Conservation (phyloP, 2,329 filamentous ascomycete species). For the Hymenoscyphus fructigenus region DNA sequence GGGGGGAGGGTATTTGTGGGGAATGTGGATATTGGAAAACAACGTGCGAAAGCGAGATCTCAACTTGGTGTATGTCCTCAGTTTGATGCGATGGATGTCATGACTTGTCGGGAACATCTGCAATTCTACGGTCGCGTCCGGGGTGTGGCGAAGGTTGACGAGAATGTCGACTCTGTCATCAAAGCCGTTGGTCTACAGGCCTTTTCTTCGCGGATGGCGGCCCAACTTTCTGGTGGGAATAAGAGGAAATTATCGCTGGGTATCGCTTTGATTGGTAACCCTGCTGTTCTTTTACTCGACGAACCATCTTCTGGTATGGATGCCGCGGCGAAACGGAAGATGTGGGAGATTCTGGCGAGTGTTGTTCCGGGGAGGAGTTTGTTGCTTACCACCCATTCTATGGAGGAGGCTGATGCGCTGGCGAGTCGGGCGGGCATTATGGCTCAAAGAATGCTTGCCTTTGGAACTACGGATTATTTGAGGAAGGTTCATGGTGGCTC, state of each 20-base stretch:
- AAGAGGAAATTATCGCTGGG: conserved; percentile 89
- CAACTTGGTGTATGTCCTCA: conserved; percentile 91
- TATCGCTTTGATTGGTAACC: conserved; percentile 91
- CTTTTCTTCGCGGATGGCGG: conserved; percentile 73
- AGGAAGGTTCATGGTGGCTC: conserved; percentile 74
- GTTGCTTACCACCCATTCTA: conserved; percentile 86
- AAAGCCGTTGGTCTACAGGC: conserved; percentile 72
- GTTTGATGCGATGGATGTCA: conserved; percentile 82
- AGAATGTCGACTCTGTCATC: conserved; percentile 79
- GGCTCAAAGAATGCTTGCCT: conserved; percentile 79
- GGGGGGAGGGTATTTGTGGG: conserved; percentile 78
- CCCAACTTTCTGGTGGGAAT: conserved; percentile 82
- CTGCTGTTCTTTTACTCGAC: conserved; percentile 81
- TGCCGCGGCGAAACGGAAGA: conserved; percentile 83
- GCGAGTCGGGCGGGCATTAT: conserved; percentile 84
- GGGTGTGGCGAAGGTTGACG: conserved; percentile 70
- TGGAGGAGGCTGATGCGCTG: conserved; percentile 92
- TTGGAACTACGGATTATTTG: conserved; percentile 73
- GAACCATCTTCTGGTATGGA: conserved; percentile 89
- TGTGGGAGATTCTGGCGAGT: conserved; percentile 82
- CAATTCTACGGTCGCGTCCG: conserved; percentile 83
- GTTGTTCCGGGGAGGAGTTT: conserved; percentile 77
- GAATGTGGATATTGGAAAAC: conserved; percentile 68
- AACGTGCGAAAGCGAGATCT: conserved; percentile 69
- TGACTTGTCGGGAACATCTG: conserved; percentile 87